Conservation (phyloP, 2,329 filamentous ascomycete species). For the Penicillium corylophilum region DNA sequence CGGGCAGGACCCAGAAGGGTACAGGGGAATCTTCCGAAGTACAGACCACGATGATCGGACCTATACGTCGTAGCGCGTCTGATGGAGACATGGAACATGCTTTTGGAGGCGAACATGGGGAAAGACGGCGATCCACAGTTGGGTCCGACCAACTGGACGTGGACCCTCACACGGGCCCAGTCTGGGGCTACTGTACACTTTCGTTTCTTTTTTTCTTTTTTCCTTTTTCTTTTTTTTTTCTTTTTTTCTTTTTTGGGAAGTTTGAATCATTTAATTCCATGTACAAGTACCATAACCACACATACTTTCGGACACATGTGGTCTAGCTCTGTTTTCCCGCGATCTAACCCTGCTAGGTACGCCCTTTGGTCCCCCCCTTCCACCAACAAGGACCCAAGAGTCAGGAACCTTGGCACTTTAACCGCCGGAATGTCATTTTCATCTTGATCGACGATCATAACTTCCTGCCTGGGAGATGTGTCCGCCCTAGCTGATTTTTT, state of each 20-base stretch:
- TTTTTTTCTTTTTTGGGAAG: constrained; percentile 1
- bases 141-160: constrained; percentile 1
- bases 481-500: constrained; percentile 3
- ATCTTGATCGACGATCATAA: constrained; percentile 14
- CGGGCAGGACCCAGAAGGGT: constrained; percentile 10
- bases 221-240: constrained; percentile 11
- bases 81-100: constrained; percentile 18
- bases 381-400: constrained; percentile 9
- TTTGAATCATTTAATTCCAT: background rate
- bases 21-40: constrained; percentile 24
- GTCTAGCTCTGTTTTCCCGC: background rate
- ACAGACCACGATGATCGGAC: constrained; percentile 16
- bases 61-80: constrained; percentile 9
- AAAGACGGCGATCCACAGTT: constrained; percentile 10
- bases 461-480: constrained; percentile 9
- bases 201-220: constrained; percentile 9
- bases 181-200: constrained; percentile 12
- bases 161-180: constrained; percentile 16
- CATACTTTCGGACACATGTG: background rate
- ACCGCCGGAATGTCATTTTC: constrained; percentile 18
- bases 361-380: background rate
- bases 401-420: constrained; percentile 20
- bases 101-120: constrained; percentile 24
- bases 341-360: background rate
- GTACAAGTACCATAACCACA: background rate